Evolutionary conservation across 169 alveolate species (phyloP).

Genomic region (Toxoplasma gondii): DNA sequence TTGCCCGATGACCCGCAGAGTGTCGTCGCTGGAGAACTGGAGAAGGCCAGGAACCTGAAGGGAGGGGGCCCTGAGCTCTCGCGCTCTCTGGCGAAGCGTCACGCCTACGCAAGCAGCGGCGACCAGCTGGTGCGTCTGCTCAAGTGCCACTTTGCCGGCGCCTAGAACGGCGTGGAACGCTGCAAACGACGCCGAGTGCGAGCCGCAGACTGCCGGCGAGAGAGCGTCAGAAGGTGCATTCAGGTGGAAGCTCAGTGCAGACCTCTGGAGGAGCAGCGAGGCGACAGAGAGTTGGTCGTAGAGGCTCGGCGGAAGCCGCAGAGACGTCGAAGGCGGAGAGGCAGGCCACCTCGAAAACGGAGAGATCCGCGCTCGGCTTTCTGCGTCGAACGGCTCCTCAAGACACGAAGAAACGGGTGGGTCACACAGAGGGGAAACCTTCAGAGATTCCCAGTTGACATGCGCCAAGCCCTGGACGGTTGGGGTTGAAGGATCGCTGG

Average conservation of each 20-base stretch:
- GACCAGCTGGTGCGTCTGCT: slow-evolving; percentile 31
- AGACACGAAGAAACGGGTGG: too few relatives aligned
- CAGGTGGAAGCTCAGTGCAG: neutral
- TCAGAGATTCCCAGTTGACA: too few relatives aligned
- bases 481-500: too few relatives aligned
- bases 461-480: too few relatives aligned
- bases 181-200: neutral
- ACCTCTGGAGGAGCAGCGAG: slow-evolving; percentile 30
- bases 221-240: neutral
- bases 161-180: neutral
- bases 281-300: slow-evolving; percentile 31
- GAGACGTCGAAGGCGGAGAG: neutral
- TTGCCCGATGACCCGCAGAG: neutral
- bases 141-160: slow-evolving; percentile 60
- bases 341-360: neutral
- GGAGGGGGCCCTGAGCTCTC: neutral
- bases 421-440: too few relatives aligned
- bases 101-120: slow-evolving; percentile 64
- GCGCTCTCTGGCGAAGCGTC: slow-evolving; percentile 31
- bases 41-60: neutral
- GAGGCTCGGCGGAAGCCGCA: neutral
- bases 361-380: too few relatives aligned
- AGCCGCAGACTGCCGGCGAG: neutral
- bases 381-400: too few relatives aligned
- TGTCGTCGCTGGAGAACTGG: neutral